phyloP scores from a whole-genome alignment of 1,139 yeast species.

The Debaryomycetaceae sp. region DNA sequence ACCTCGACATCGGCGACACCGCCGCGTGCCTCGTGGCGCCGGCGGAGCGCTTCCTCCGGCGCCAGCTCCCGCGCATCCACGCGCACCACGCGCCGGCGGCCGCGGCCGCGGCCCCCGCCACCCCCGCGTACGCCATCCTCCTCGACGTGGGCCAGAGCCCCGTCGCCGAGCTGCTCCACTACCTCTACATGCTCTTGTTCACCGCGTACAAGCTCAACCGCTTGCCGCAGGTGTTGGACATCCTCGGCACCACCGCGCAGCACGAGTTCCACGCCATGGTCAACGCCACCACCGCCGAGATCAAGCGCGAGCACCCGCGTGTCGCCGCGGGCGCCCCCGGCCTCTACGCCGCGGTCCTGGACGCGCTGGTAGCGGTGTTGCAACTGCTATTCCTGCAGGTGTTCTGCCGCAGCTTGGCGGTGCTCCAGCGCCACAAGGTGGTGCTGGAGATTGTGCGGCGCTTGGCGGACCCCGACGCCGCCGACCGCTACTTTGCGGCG shows the following conservation, averaged over 20 bases:
- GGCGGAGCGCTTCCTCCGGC: constrained; percentile 28
- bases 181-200: constrained; percentile 51
- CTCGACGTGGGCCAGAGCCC: constrained; percentile 26
- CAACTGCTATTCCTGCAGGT: constrained; percentile 69
- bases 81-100: constrained; percentile 18
- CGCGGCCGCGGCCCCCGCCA: constrained; percentile 6
- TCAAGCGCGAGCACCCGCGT: constrained; percentile 30
- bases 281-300: constrained; percentile 61
- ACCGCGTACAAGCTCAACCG: constrained; percentile 62
- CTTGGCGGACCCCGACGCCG: constrained; percentile 13
- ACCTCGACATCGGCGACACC: constrained; percentile 51
- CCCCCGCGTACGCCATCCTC: constrained; percentile 26
- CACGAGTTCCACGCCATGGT: constrained; percentile 48
- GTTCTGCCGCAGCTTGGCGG: constrained; percentile 57
- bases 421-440: constrained; percentile 68
- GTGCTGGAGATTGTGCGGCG: constrained; percentile 49
- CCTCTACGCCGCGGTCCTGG: constrained; percentile 29
- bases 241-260: constrained; percentile 42
- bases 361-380: constrained; percentile 53
- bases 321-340: not conserved
- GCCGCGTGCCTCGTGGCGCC: constrained; percentile 46
- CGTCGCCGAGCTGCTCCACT: constrained; percentile 48
- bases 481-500: constrained; percentile 2
- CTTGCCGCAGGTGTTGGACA: constrained; percentile 56
- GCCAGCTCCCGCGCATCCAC: constrained; percentile 33